Evolutionary conservation across 148 eudicot species (phyloP), one percentile per base, ranked within the genome.

Genomic region (Pouteria glomerata): DNA sequence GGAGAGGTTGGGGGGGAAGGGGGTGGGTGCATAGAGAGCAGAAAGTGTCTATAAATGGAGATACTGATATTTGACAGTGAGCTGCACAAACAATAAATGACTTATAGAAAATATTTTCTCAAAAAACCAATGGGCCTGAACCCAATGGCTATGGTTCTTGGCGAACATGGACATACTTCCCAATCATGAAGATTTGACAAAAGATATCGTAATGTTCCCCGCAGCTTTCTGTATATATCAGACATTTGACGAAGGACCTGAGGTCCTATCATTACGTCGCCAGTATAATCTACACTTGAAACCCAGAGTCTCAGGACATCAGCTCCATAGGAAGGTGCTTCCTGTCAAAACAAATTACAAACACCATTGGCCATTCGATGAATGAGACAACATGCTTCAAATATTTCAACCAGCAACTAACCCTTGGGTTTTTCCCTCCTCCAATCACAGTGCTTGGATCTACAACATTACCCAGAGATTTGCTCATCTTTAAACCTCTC

Each of bases 271-370:
- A 92, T 55, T 58, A 90, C 92, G 76, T 96, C 99, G 41, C 90
- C 85, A 2, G 94, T 85, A 76, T 96, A 96, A 78, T 96, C 99
- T 73, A 96, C 99, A 78, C 99, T 96, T 7, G 99, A 92, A 73
- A 96, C 99, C 99, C 99, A 96, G 68, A 96, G 96, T 70, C 99
- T 84, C 68, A 96, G 85, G 53, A 96, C 97, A 84, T 96, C 99
- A 66, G 99, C 97, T 81, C 99, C 94, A 82, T 90, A 92, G 48
- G 87, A 77, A 63, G 96, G 96, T 67, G 85, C 68, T 70, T 81
- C 89, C 90, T 80, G 77, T 68, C 45, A 77, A 76, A 42, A 44
- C 12, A 26, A 69, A 41, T n/a, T 64, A 8, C 34, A 41, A 71
- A 39, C 13, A 55, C 15, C 63, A 53, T 58, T 39, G 39, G 60